Conservation (phyloP, 225 moss, liverwort and hornwort species). For the Asterella californica region DNA sequence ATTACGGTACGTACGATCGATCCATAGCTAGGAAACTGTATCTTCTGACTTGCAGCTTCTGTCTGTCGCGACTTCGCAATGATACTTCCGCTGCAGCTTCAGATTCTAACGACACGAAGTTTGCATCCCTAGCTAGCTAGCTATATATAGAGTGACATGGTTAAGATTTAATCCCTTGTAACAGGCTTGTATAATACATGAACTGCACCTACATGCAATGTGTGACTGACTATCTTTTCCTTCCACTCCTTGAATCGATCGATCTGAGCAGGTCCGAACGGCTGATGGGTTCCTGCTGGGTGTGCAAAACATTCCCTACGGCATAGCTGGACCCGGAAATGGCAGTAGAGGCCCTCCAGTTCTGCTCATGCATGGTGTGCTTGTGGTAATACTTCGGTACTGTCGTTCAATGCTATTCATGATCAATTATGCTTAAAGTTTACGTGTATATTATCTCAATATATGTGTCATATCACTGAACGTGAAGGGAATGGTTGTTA, state of each 20-base stretch:
- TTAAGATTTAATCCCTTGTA: no score
- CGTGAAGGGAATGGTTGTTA: no score
- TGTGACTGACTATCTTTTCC: no score
- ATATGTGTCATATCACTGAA: no score
- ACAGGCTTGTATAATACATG: no score
- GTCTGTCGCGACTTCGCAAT: not conserved
- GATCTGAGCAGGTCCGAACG: conserved; percentile 28
- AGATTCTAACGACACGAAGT: not conserved
- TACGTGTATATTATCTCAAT: no score
- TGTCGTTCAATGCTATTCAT: not conserved
- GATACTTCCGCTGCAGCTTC: not conserved
- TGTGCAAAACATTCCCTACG: conserved; percentile 33
- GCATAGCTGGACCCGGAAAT: conserved; percentile 23
- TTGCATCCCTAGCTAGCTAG: no score
- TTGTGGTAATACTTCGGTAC: conserved; percentile 18
- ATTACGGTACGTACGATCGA: conserved; percentile 22
- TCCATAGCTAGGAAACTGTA: no score
- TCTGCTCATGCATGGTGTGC: conserved; percentile 33
- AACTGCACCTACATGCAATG: no score
- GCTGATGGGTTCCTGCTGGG: conserved; percentile 40
- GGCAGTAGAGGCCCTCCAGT: conserved; percentile 19
- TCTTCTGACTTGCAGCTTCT: not conserved
- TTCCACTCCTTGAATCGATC: no score
- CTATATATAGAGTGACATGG: not conserved
- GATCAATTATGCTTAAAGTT: not conserved